Conservation (phyloP, 345 rosid species). For the Excoecaria agallocha region DNA sequence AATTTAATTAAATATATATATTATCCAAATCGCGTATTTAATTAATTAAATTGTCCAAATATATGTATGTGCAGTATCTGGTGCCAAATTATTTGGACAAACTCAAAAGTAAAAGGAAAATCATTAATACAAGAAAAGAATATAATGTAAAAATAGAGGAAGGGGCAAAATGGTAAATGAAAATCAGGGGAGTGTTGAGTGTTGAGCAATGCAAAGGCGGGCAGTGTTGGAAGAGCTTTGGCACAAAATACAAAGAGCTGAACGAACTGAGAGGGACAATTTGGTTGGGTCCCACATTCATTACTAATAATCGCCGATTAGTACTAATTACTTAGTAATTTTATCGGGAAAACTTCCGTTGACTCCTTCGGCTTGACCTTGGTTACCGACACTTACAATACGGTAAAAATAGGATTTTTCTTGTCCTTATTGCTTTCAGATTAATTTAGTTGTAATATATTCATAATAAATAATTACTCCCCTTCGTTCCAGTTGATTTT, state of each 20-base stretch:
- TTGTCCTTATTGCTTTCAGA: too few species aligned
- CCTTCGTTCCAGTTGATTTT: too few species aligned
- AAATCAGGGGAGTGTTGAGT: conserved; percentile 4
- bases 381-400: conserved; percentile 7
- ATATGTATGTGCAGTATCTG: too few species aligned
- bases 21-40: too few species aligned
- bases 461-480: too few species aligned
- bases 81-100: too few species aligned
- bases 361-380: not conserved
- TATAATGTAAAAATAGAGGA: not conserved
- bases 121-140: not conserved
- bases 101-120: too few species aligned
- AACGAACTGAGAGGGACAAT: conserved; percentile 22
- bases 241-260: conserved; percentile 45
- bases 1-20: too few species aligned
- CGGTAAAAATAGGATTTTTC: too few species aligned
- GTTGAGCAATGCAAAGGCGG: not conserved
- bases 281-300: conserved; percentile 27
- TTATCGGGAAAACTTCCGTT: not conserved
- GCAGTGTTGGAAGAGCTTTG: conserved; percentile 22
- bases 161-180: conserved; percentile 24
- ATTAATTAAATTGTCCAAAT: too few species aligned
- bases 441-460: too few species aligned
- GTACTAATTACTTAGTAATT: too few species aligned
- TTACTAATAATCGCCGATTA: conserved; percentile 19